Base-by-base conservation (phyloP, 108 stramenopile species). In the Skeletonema tropicum region DNA sequence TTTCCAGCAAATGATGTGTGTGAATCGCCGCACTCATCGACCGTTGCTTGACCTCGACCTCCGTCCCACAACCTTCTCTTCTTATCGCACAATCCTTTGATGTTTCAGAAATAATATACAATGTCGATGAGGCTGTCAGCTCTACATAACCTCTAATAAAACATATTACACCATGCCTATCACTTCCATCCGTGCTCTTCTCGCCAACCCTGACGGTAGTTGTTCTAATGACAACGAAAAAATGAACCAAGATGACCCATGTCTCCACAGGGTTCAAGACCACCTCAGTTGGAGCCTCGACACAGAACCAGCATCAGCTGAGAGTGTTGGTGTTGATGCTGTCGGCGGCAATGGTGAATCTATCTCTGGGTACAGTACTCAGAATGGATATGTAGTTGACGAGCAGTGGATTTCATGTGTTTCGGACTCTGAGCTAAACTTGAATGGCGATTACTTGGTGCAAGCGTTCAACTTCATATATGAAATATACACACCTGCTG, bases 341-440 rank as follows among this genome's bases (percentile, higher is more conserved):
- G n/a, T n/a, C n/a, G n/a, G n/a, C n/a, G n/a, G n/a, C 48, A 19
- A 14, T 19, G n/a, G 4, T 49, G 48, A 19, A 49, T 55, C 52
- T 8, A 3, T 23, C 19, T 55, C 52, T 21, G 52, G 21, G 8
- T 55, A 55, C 52, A 25, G 7, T 23, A 9, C 6, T 25, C 6
- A 21, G 19, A 23, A 55, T 55, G 52, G 52, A 23, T 55, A 55
- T n/a, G 1, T 55, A 17, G 3, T 9, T 11, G 52, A 55, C 3
- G 52, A 55, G 52, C 52, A 55, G 21, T 55, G 52, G 52, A 55
- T 55, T 23, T 55, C 52, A 23, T 55, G 52, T 23, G 10, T 55
- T 10, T 55, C 52, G 23, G 52, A 55, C n/a, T 55, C 52, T 55
- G 52, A 55, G 23, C 52, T 0, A 23, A 9, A n/a, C 10, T 23